Evolutionary conservation across 345 rosid species (phyloP).

Genomic region (Melastoma malabathricum): DNA sequence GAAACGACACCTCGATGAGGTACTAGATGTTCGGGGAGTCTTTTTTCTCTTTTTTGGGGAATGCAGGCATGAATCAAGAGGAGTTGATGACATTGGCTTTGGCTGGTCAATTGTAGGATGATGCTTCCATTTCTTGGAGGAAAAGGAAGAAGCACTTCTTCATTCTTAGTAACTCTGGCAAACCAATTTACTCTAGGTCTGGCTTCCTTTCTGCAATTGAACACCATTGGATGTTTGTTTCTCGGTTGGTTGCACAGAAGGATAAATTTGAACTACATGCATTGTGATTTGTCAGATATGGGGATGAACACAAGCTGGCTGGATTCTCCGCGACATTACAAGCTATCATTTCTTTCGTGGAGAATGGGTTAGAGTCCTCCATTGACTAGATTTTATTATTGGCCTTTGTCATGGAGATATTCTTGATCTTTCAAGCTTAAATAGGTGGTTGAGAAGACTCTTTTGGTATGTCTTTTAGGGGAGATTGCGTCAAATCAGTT

Average conservation of each 20-base stretch:
- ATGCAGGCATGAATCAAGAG: neutral
- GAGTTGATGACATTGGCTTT: slow-evolving; percentile 4
- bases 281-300: slow-evolving; percentile 41
- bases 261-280: slow-evolving; percentile 4
- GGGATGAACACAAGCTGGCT: slow-evolving; percentile 96
- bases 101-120: slow-evolving; percentile 74
- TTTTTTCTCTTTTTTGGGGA: neutral
- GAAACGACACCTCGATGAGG: slow-evolving; percentile 86
- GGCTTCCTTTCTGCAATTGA: slow-evolving; percentile 10
- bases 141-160: slow-evolving; percentile 99
- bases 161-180: slow-evolving; percentile 91
- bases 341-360: slow-evolving; percentile 97
- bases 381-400: slow-evolving; percentile 6
- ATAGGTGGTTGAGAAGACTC: slow-evolving; percentile 8
- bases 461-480: slow-evolving; percentile 26
- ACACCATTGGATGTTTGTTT: neutral
- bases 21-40: slow-evolving; percentile 7
- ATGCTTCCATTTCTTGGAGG: slow-evolving; percentile 91
- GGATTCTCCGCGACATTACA: slow-evolving; percentile 98
- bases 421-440: neutral
- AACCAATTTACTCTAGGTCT: slow-evolving; percentile 94
- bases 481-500: slow-evolving; percentile 66
- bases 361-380: slow-evolving; percentile 51
- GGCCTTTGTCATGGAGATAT: neutral
- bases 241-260: neutral